Base-by-base conservation (phyloP, 1,284 basidiomycete species). In the Heterobasidion occidentale region DNA sequence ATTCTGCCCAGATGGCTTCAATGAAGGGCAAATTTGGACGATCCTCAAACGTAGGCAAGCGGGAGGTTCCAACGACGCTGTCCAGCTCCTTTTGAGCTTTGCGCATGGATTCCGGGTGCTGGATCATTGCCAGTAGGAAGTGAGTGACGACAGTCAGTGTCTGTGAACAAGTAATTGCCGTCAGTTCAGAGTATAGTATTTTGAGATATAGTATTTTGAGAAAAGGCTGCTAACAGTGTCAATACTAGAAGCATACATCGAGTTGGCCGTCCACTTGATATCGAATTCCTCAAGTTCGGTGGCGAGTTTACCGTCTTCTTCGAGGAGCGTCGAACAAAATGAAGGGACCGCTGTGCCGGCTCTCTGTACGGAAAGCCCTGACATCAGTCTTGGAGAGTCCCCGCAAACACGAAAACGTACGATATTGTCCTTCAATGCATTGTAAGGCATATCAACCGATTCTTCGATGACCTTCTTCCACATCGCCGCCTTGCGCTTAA, bases 181-280 rank as follows among this genome's bases (percentile, higher is more conserved):
- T 49, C 27, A 14, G 14, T 9, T 9, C 14, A 64, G 58, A 35
- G 46, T 20, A 19, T 1, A 35, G 15, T n/a, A n/a, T n/a, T n/a
- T n/a, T n/a, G n/a, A n/a, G n/a, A n/a, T n/a, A n/a, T n/a, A n/a
- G n/a, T n/a, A n/a, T n/a, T 59, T 46, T 1, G 5, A 27, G 4
- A 53, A 50, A 53, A 59, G 19, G 49, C 12, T 35, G 36, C 42
- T 36, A 52, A 45, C 12, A 33, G 53, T 82, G 38, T 42, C 38
- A n/a, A 42, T 42, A 7, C 38, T 42, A 11, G 38, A 42, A 3
- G 38, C 38, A 42, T 42, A 42, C 38, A 42, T 42, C 12, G 38
- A 42, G n/a, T 42, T 42, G 12, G 38, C 38, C 38, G 60, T 47
- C 59, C 64, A 62, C 61, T n/a, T 19, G 33, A 36, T 17, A 9